Evolutionary conservation across 2,329 filamentous ascomycete species (phyloP).

Genomic region (Aureobasidium pullulans): DNA sequence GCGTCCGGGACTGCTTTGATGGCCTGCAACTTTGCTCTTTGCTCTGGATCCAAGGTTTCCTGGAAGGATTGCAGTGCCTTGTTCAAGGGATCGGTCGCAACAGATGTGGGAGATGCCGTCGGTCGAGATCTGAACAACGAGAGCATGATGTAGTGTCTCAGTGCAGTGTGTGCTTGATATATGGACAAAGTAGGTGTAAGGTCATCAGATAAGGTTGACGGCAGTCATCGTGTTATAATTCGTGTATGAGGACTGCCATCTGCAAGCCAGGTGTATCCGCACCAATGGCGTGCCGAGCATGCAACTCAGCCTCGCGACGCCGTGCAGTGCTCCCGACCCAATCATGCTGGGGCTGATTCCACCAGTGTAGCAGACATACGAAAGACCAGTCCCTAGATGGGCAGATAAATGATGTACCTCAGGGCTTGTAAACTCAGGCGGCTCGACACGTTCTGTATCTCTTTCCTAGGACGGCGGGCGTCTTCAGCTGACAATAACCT

Average conservation of each 20-base stretch:
- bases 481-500: no score
- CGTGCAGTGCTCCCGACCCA: neutral
- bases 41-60: neutral
- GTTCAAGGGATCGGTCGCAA: neutral
- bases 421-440: no score
- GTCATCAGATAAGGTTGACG: no score
- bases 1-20: neutral
- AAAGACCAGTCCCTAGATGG: no score
- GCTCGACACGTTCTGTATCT: no score
- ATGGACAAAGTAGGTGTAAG: neutral
- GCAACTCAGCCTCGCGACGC: neutral
- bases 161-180: no score
- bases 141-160: neutral
- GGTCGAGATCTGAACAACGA: neutral
- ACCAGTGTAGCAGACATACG: no score
- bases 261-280: neutral
- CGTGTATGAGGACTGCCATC: no score
- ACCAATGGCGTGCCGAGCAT: neutral
- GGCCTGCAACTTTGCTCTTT: neutral
- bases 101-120: neutral
- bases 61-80: neutral
- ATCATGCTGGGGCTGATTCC: neutral
- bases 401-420: no score
- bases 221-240: no score
- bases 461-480: no score